A percentile compares a stretch with the other conserved stretches of the same genome.
These are phyloP conservation scores for Gracilariopsis chorda DNA, from an alignment of 23 red algal genomes.

Conservation along the genomic window DNA sequence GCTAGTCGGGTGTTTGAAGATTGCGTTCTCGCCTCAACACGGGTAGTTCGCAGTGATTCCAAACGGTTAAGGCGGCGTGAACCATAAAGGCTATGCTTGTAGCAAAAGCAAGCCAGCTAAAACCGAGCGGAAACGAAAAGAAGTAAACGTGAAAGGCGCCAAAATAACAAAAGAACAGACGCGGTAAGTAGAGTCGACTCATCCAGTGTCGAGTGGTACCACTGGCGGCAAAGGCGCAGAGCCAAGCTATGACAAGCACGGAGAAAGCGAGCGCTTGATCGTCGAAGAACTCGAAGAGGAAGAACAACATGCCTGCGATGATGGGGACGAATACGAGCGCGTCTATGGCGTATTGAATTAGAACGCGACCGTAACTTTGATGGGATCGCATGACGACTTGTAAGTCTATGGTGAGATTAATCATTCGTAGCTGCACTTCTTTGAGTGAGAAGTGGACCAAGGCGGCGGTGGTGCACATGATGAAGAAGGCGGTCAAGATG, in stretches of 20 bases:
- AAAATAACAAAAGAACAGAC: constrained; percentile 91
- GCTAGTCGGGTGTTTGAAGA: background rate
- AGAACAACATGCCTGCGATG: constrained; percentile 97
- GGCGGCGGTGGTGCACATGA: constrained; percentile 85
- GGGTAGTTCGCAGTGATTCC: constrained; percentile 75
- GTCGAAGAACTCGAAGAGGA: constrained; percentile 96
- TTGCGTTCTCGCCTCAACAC: constrained; percentile 38
- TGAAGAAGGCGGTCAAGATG: constrained; percentile 79
- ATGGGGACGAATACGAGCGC: constrained; percentile 98
- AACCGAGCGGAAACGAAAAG: constrained; percentile 98
- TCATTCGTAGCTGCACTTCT: constrained; percentile 86
- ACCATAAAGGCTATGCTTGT: constrained; percentile 92
- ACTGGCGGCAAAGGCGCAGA: constrained; percentile 78
- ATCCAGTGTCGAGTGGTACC: constrained; percentile 75
- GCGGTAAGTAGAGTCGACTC: constrained; percentile 70
- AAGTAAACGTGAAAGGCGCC: constrained; percentile 99
- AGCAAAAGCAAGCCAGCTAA: constrained; percentile 77
- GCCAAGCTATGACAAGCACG: constrained; percentile 92
- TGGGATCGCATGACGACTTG: constrained; percentile 67
- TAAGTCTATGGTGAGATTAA: constrained; percentile 87
- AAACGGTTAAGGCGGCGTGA: constrained; percentile 77
- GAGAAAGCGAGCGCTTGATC: constrained; percentile 81
- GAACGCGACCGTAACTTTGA: constrained; percentile 61
- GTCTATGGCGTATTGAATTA: constrained; percentile 79
- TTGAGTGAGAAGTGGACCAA: constrained; percentile 84